A percentile compares a stretch with the other conserved stretches of the same genome.
These are phyloP conservation scores for Aspergillus uvarum DNA, from an alignment of 2,329 filamentous ascomycete species.

Conservation along the genomic window DNA sequence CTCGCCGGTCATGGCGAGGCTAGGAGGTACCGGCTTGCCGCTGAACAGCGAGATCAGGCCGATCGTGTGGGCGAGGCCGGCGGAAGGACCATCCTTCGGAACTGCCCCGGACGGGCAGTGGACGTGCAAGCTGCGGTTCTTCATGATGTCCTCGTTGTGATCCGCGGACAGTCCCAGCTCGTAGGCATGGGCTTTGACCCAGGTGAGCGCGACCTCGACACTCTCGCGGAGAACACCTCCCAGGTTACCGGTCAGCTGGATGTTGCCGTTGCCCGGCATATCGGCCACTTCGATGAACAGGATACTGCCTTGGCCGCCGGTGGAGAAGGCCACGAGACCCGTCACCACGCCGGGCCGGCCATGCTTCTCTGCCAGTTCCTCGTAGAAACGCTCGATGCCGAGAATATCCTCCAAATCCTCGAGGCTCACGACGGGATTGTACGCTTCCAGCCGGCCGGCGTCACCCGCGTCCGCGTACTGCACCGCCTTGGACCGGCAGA, in stretches of 20 bases:
- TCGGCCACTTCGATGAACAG: slow-evolving; percentile 97
- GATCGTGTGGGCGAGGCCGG: slow-evolving; percentile 90
- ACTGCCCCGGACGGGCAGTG: slow-evolving; percentile 94
- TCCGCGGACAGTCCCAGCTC: slow-evolving; percentile 81
- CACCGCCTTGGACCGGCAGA: slow-evolving; percentile 93
- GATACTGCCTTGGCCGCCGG: slow-evolving; percentile 90
- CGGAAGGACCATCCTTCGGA: slow-evolving; percentile 82
- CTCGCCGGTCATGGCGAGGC: slow-evolving; percentile 89
- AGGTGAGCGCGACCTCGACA: slow-evolving; percentile 91
- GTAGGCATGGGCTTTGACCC: slow-evolving; percentile 95
- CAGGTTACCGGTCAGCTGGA: slow-evolving; percentile 94
- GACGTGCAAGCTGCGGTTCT: slow-evolving; percentile 87
- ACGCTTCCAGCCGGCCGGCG: slow-evolving; percentile 63
- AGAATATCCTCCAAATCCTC: slow-evolving; percentile 87
- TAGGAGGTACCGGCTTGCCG: slow-evolving; percentile 80
- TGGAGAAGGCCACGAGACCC: slow-evolving; percentile 90
- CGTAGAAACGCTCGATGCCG: slow-evolving; percentile 89
- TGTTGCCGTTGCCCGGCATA: slow-evolving; percentile 88
- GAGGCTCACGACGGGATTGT: slow-evolving; percentile 70
- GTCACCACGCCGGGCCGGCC: slow-evolving; percentile 88
- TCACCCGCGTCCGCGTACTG: slow-evolving; percentile 91
- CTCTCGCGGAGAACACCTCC: slow-evolving; percentile 96
- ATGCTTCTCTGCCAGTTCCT: slow-evolving; percentile 87
- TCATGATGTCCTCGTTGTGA: slow-evolving; percentile 90
- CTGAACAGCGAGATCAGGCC: slow-evolving; percentile 89